Evolutionary conservation across 768 basidiomycete species (phyloP).

Genomic region (Macrolepiota fuliginosa): DNA sequence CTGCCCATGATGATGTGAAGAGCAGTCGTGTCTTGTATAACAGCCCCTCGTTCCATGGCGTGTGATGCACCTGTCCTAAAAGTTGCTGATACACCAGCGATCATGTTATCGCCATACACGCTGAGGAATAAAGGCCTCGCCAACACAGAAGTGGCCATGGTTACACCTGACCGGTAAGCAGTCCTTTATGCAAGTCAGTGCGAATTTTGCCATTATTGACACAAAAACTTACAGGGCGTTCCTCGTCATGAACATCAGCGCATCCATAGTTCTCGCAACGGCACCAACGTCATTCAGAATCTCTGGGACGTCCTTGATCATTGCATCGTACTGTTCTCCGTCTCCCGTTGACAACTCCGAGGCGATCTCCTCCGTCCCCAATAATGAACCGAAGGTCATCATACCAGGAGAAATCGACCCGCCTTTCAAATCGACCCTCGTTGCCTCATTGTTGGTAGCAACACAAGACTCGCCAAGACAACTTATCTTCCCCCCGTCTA

Average conservation of each 20-base stretch:
- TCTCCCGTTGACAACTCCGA: constrained; percentile 68
- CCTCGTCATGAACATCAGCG: constrained; percentile 67
- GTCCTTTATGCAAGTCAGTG: constrained; percentile 34
- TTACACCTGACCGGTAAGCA: constrained; percentile 68
- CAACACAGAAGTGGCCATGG: constrained; percentile 51
- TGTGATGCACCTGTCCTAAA: constrained; percentile 58
- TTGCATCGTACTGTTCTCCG: constrained; percentile 57
- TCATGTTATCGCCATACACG: constrained; percentile 38
- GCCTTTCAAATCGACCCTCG: constrained; percentile 60
- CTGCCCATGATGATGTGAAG: constrained; percentile 59
- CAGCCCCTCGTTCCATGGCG: constrained; percentile 57
- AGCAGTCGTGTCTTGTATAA: constrained; percentile 58
- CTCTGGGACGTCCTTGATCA: constrained; percentile 36
- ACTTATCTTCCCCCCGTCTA: constrained; percentile 49
- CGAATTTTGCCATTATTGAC: neutral
- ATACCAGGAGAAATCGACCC: constrained; percentile 70
- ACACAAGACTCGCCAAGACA: constrained; percentile 44
- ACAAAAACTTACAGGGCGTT: constrained; percentile 60
- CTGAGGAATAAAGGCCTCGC: constrained; percentile 40
- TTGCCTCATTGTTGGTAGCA: constrained; percentile 17
- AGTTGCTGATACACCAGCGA: constrained; percentile 60
- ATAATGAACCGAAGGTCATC: constrained; percentile 59
- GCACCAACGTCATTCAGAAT: constrained; percentile 52
- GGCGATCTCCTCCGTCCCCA: constrained; percentile 77
- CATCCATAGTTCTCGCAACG: constrained; percentile 65